Evolutionary conservation across 495 filamentous ascomycete genomes (phyloP).

Genomic region (Penicillium mononematosum): DNA sequence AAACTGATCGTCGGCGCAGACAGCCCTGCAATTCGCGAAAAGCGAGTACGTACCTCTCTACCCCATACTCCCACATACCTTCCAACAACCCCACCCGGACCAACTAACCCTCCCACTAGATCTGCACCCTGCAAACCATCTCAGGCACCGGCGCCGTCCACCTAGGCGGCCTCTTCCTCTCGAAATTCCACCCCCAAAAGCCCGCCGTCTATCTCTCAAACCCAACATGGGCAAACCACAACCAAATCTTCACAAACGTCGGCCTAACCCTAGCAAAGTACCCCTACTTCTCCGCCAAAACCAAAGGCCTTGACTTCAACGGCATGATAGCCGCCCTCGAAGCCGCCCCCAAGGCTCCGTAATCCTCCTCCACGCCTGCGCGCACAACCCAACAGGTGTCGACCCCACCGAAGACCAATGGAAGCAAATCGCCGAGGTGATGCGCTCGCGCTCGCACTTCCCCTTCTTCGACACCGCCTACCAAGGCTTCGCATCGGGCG

Average conservation of each 20-base stretch:
- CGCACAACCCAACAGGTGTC: slow-evolving; percentile 97
- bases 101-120: slow-evolving; percentile 26
- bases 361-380: slow-evolving; percentile 92
- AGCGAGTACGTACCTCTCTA: slow-evolving; percentile 55
- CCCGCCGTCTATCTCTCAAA: slow-evolving; percentile 83
- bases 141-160: slow-evolving; percentile 61
- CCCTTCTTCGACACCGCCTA: slow-evolving; percentile 99
- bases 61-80: not conserved
- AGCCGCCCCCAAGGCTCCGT: slow-evolving; percentile 71
- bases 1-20: slow-evolving; percentile 81
- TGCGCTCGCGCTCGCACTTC: slow-evolving; percentile 77
- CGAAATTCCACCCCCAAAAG: slow-evolving; percentile 54
- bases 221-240: slow-evolving; percentile 98
- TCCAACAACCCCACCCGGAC: not conserved
- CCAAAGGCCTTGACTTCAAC: slow-evolving; percentile 86
- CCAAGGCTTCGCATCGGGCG: slow-evolving; percentile 95
- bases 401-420: slow-evolving; percentile 94
- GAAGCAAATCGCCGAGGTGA: slow-evolving; percentile 77
- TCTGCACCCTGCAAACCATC: slow-evolving; percentile 56
- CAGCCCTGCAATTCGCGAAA: slow-evolving; percentile 79
- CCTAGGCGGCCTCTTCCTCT: slow-evolving; percentile 56
- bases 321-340: slow-evolving; percentile 73
- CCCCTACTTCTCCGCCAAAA: slow-evolving; percentile 87
- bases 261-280: slow-evolving; percentile 73
- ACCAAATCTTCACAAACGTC: slow-evolving; percentile 97